These are phyloP conservation scores for Hsuehochloa calcarea DNA, from an alignment of 176 grass and related monocot genomes.

Conservation along the genomic window DNA sequence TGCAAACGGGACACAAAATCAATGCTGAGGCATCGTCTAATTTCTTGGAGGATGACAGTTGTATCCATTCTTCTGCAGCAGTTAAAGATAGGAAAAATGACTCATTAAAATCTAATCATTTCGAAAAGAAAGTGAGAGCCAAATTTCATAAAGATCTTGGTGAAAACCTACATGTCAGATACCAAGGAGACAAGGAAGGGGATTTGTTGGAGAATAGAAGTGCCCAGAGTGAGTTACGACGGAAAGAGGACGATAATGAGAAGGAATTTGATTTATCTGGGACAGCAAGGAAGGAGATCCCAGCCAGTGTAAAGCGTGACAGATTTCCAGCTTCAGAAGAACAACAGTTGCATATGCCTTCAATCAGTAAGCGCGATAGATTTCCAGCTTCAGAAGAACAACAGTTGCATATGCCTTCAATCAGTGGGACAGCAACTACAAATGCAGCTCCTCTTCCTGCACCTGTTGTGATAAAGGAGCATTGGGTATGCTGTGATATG, in stretches of 20 bases:
- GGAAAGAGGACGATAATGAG: slow-evolving; percentile 36
- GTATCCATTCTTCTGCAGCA: slow-evolving; percentile 25
- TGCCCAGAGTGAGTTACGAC: slow-evolving; percentile 21
- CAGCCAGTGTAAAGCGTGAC: slow-evolving; percentile 38
- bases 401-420: slow-evolving; percentile 38
- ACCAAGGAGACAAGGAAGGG: background rate
- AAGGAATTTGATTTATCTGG: slow-evolving; percentile 30
- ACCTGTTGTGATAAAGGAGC: slow-evolving; percentile 54
- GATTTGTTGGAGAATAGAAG: slow-evolving; percentile 38
- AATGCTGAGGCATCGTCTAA: slow-evolving; percentile 28
- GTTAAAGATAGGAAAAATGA: slow-evolving; percentile 46
- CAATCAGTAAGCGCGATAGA: slow-evolving; percentile 30
- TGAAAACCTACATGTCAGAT: slow-evolving; percentile 24
- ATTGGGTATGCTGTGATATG: slow-evolving; percentile 75
- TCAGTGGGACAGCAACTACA: slow-evolving; percentile 13
- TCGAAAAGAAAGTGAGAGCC: slow-evolving; percentile 36
- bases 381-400: slow-evolving; percentile 9
- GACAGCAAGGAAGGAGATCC: slow-evolving; percentile 41
- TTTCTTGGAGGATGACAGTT: slow-evolving; percentile 13
- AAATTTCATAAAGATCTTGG: slow-evolving; percentile 39
- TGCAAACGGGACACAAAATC: slow-evolving; percentile 36
- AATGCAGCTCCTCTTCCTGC: slow-evolving; percentile 28
- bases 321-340: slow-evolving; percentile 13
- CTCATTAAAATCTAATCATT: slow-evolving; percentile 38
- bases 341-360: slow-evolving; percentile 37